Evolutionary conservation across 208 protist genomes (phyloP).

Genomic region (Leishmania tropica): DNA sequence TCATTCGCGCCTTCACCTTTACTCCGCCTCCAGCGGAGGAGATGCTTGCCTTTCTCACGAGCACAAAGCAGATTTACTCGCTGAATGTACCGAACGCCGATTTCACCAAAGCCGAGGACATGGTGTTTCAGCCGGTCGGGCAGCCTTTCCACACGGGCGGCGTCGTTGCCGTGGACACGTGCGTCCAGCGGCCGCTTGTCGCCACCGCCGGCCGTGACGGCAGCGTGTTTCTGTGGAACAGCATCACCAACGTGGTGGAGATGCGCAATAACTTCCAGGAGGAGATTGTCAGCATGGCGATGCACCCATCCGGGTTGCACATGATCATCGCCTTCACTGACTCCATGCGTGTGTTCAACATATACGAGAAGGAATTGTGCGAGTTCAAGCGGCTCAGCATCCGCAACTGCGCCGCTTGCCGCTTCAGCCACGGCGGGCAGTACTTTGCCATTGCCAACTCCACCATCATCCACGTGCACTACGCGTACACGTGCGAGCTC

Average conservation of each 20-base stretch:
- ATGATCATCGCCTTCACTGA: conserved; percentile 96
- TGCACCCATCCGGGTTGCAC: conserved; percentile 96
- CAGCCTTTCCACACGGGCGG: conserved; percentile 91
- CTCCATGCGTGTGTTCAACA: conserved; percentile 95
- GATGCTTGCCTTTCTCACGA: conserved; percentile 90
- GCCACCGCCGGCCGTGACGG: conserved; percentile 93
- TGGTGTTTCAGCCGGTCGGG: conserved; percentile 90
- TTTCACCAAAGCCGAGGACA: conserved; percentile 93
- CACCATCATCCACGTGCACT: conserved; percentile 96
- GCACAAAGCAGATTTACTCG: conserved; percentile 93
- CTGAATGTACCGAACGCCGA: conserved; percentile 95
- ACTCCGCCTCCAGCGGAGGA: conserved; percentile 90
- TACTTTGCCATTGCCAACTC: conserved; percentile 96
- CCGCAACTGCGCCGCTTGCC: conserved; percentile 89
- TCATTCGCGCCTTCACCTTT: conserved; percentile 87
- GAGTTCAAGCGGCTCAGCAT: conserved; percentile 95
- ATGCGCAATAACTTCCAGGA: conserved; percentile 92
- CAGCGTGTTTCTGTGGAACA: conserved; percentile 96
- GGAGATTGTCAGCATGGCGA: conserved; percentile 93
- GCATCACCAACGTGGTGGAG: conserved; percentile 93
- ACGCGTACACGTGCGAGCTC: conserved; percentile 95
- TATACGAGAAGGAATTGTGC: conserved; percentile 95
- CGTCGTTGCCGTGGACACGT: conserved; percentile 93
- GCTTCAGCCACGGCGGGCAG: conserved; percentile 96
- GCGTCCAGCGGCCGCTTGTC: conserved; percentile 94